phyloP scores from a whole-genome alignment of 2,329 filamentous ascomycete genomes.

The Aquanectria penicillioides region DNA sequence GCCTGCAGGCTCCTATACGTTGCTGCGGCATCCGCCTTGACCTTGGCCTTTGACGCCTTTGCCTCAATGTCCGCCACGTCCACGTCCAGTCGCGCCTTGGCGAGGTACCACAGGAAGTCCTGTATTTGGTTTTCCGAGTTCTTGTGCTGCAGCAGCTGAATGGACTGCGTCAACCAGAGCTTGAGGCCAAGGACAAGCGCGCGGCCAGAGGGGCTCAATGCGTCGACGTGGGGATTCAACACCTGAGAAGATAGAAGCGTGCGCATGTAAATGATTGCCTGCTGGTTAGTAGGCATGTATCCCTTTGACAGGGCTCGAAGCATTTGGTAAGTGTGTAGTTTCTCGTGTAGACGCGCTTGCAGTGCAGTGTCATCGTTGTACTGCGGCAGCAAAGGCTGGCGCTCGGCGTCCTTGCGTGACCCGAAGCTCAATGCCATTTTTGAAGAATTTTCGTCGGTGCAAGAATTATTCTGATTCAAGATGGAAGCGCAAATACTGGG shows the following conservation, averaged over 20 bases:
- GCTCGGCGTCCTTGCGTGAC: conserved; percentile 68
- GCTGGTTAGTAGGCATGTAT: conserved; percentile 92
- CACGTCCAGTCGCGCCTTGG: conserved; percentile 71
- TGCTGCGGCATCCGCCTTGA: conserved; percentile 47
- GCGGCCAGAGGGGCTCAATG: conserved; percentile 81
- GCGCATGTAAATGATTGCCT: conserved; percentile 81
- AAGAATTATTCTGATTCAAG: no score
- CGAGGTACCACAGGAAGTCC: conserved; percentile 88
- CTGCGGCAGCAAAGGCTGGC: conserved; percentile 81
- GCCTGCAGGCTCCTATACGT: conserved; percentile 84
- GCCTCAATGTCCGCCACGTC: conserved; percentile 44
- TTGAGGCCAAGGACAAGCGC: conserved; percentile 77
- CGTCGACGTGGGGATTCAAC: conserved; percentile 74
- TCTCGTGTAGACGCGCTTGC: conserved; percentile 83
- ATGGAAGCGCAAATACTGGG: background rate
- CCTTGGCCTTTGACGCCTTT: conserved; percentile 42
- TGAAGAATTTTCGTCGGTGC: background rate
- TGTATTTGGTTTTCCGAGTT: conserved; percentile 88
- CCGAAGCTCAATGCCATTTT: conserved; percentile 73
- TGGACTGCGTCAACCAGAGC: conserved; percentile 81
- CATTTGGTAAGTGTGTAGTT: conserved; percentile 95
- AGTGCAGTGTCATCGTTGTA: conserved; percentile 84
- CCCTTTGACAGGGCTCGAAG: conserved; percentile 81
- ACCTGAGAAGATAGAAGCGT: conserved; percentile 81
- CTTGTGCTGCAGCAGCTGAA: conserved; percentile 84